Percentiles rank a stretch among this genome's conserved stretches.
Evolutionary conservation across 1,139 yeast genomes (phyloP).

Genomic region (Hansenula sp.): DNA sequence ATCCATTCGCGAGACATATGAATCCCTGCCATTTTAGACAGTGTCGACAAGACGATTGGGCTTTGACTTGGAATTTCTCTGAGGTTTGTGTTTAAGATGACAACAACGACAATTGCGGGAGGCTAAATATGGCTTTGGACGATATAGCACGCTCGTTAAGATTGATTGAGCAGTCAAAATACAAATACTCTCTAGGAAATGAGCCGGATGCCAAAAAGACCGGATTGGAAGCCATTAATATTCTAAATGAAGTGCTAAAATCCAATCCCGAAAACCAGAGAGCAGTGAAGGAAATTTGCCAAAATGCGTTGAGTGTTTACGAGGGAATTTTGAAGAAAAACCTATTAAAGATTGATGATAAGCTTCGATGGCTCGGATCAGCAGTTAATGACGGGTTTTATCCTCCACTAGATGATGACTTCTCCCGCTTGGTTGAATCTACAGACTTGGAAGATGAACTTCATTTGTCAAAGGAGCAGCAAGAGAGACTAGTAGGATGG

Average conservation of each 20-base stretch:
- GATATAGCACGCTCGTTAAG: conserved; percentile 7
- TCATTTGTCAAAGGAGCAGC: conserved; percentile 8
- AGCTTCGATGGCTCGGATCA: conserved; percentile 45
- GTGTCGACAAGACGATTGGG: background rate
- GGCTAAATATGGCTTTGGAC: conserved; percentile 4
- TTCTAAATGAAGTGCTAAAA: conserved; percentile 16
- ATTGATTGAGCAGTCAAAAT: conserved; percentile 6
- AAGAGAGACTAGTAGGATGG: conserved; percentile 17
- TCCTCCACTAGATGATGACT: conserved; percentile 32
- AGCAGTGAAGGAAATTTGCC: conserved; percentile 1
- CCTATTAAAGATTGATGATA: conserved; percentile 19
- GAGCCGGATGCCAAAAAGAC: conserved; percentile 6
- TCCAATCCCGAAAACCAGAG: background rate
- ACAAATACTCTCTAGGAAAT: conserved; percentile 6
- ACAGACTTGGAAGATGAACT: conserved; percentile 9
- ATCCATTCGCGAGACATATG: conserved; percentile 5
- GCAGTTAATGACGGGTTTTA: conserved; percentile 27
- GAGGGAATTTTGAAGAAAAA: conserved; percentile 5
- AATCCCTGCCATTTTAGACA: background rate
- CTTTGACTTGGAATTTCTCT: background rate
- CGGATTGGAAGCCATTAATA: conserved; percentile 4
- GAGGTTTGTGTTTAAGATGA: too few relatives aligned
- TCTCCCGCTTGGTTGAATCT: conserved; percentile 20
- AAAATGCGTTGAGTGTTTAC: conserved; percentile 10
- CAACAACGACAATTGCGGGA: background rate